Evolutionary conservation across 2,329 filamentous ascomycete genomes (phyloP).

Genomic region (Fusarium burgessii): DNA sequence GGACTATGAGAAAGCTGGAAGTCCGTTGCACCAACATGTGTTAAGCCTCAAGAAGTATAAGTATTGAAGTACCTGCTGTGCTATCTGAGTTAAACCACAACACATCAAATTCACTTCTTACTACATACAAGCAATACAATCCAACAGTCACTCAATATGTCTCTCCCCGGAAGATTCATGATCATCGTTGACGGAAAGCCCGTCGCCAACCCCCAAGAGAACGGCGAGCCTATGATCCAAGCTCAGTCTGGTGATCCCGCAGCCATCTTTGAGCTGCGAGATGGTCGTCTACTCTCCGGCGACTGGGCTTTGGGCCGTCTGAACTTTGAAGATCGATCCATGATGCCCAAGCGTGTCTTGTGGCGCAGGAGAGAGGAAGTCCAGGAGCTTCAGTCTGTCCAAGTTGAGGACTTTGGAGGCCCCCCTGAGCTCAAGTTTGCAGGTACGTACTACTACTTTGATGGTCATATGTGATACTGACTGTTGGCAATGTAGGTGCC

Average conservation of each 20-base stretch:
- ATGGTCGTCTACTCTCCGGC: background rate
- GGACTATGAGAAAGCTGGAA: background rate
- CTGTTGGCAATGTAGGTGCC: background rate
- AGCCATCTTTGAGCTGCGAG: conserved; percentile 17
- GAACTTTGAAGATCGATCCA: background rate
- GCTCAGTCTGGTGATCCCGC: background rate
- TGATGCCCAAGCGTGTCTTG: conserved; percentile 11
- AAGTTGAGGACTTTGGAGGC: accelerated
- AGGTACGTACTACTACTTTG: background rate
- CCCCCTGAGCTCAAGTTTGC: background rate
- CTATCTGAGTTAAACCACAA: accelerated
- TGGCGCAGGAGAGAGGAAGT: background rate
- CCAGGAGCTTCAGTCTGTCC: background rate
- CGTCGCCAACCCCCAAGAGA: background rate
- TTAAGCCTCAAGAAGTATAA: background rate
- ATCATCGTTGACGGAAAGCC: conserved; percentile 21
- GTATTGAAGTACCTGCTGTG: background rate
- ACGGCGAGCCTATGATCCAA: conserved; percentile 1
- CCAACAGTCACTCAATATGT: background rate
- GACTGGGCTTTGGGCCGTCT: conserved; percentile 19
- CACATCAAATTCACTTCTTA: background rate
- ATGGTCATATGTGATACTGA: background rate
- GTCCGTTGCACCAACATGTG: background rate
- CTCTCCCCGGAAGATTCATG: conserved; percentile 6
- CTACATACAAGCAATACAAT: too few species aligned